Evolutionary conservation across 2,329 filamentous ascomycete genomes (phyloP).

Genomic region (Neonectria punicea): DNA sequence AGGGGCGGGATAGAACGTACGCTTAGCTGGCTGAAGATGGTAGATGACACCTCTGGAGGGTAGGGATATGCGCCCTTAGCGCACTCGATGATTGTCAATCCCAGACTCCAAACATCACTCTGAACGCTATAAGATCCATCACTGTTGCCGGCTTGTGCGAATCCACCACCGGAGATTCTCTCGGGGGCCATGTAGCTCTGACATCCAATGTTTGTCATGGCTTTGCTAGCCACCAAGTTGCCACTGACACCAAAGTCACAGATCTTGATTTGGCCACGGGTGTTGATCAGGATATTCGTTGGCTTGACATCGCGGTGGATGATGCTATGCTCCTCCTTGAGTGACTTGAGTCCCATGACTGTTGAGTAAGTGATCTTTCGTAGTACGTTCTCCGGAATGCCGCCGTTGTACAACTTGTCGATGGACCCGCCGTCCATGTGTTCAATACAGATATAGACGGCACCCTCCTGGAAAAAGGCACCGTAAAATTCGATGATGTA

Average conservation of each 20-base stretch:
- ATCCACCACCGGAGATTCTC: conserved; percentile 87
- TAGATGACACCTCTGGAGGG: conserved; percentile 95
- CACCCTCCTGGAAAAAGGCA: conserved; percentile 98
- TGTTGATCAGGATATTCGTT: conserved; percentile 97
- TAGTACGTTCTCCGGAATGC: conserved; percentile 88
- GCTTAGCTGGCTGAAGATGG: conserved; percentile 96
- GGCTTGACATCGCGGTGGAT: conserved; percentile 99
- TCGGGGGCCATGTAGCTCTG: conserved; percentile 99
- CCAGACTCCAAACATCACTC: conserved; percentile 97
- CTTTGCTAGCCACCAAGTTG: conserved; percentile 96
- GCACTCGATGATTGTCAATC: conserved; percentile 94
- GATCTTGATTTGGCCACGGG: conserved; percentile 91
- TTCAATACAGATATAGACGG: conserved; percentile 99
- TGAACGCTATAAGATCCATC: conserved; percentile 96
- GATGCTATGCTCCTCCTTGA: conserved; percentile 99
- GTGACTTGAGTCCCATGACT: conserved; percentile 86
- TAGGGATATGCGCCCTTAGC: conserved; percentile 95
- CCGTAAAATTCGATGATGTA: conserved; percentile 99
- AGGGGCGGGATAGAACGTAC: conserved; percentile 70
- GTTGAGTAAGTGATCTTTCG: conserved; percentile 92
- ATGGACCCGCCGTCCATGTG: conserved; percentile 99
- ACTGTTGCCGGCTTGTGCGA: conserved; percentile 74
- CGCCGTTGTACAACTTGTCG: conserved; percentile 92
- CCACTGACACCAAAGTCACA: conserved; percentile 98
- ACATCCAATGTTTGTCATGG: conserved; percentile 98